Evolutionary conservation across 768 basidiomycete genomes (phyloP).

Genomic region (Suillus weaverae): DNA sequence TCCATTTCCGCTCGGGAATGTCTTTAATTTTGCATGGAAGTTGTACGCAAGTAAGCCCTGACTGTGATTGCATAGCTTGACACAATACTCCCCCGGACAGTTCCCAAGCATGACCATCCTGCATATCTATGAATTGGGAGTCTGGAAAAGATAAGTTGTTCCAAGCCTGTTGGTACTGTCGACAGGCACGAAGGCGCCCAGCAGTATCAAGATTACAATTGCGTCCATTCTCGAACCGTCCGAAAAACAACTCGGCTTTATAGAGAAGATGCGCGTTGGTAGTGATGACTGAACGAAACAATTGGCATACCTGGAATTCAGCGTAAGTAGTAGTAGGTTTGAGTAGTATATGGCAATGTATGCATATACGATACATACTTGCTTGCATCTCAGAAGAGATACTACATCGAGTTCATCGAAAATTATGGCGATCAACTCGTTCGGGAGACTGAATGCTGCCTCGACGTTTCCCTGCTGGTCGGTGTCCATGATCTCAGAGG

Average conservation of each 20-base stretch:
- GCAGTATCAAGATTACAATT: conserved; percentile 19
- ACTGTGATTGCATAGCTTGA: conserved; percentile 21
- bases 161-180: conserved; percentile 31
- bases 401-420: conserved; percentile 30
- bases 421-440: conserved; percentile 28
- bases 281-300: conserved; percentile 29
- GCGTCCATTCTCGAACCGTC: conserved; percentile 27
- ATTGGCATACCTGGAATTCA: conserved; percentile 27
- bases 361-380: conserved; percentile 18
- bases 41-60: conserved; percentile 21
- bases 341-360: not conserved
- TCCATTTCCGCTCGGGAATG: conserved; percentile 30
- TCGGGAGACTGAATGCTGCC: conserved; percentile 29
- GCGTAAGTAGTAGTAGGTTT: not conserved
- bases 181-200: conserved; percentile 27
- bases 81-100: conserved; percentile 36
- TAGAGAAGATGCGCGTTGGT: conserved; percentile 28
- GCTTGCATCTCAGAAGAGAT: conserved; percentile 28
- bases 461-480: not conserved
- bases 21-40: conserved; percentile 33
- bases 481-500: not conserved
- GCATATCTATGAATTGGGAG: conserved; percentile 14
- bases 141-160: conserved; percentile 23
- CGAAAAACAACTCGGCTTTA: conserved; percentile 30
- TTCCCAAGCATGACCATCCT: conserved; percentile 32